Evolutionary conservation across 768 basidiomycete species (phyloP).

Genomic region (Mycena maculata): DNA sequence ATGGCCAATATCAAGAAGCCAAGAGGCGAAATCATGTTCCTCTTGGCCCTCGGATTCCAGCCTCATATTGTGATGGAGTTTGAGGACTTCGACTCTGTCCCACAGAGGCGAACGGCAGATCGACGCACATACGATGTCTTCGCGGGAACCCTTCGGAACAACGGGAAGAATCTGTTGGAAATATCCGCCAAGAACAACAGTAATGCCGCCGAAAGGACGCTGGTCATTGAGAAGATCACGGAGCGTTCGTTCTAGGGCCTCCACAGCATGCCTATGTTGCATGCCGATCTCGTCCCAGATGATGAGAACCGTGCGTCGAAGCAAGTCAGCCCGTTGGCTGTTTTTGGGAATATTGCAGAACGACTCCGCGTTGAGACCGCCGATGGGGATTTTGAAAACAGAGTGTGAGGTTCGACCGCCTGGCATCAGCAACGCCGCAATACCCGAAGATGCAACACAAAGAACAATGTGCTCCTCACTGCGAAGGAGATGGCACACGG

Average conservation of each 20-base stretch:
- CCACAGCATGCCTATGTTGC: constrained; percentile 46
- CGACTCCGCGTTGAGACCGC: constrained; percentile 25
- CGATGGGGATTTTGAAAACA: constrained; percentile 58
- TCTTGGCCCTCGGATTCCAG: constrained; percentile 42
- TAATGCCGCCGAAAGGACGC: constrained; percentile 49
- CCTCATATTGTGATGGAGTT: constrained; percentile 51
- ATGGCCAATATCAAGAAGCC: constrained; percentile 48
- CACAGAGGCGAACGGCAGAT: constrained; percentile 50
- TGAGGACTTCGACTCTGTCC: constrained; percentile 41
- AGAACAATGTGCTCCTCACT: constrained; percentile 48
- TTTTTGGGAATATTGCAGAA: constrained; percentile 45
- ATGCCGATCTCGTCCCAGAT: constrained; percentile 54
- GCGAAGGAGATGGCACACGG: constrained; percentile 42
- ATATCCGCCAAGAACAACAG: constrained; percentile 54
- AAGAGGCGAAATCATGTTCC: constrained; percentile 44
- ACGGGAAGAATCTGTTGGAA: constrained; percentile 57
- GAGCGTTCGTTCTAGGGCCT: constrained; percentile 48
- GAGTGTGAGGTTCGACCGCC: constrained; percentile 63
- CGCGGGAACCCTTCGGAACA: constrained; percentile 44
- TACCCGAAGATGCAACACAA: constrained; percentile 61
- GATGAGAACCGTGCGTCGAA: constrained; percentile 42
- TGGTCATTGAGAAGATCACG: constrained; percentile 41
- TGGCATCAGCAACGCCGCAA: constrained; percentile 56
- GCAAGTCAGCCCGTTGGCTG: constrained; percentile 39
- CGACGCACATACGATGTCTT: constrained; percentile 49